Evolutionary conservation across 192 early-diverging fungal genomes (phyloP).

Genomic region (Powellomyces hirtus): DNA sequence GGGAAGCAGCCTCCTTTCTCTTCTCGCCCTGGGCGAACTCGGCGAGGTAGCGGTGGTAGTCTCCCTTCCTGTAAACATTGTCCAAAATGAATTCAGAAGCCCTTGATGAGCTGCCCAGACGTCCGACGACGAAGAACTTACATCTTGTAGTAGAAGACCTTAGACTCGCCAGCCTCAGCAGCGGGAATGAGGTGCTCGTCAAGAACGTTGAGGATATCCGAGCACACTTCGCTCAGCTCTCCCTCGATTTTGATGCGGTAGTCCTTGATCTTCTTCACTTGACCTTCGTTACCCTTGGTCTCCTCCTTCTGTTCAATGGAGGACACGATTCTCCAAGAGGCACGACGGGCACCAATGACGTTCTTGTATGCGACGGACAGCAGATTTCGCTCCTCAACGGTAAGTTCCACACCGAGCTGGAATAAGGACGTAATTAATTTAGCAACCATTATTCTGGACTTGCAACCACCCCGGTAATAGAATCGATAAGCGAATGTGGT

Average conservation of each 20-base stretch:
- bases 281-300: conserved; percentile 83
- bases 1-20: conserved; percentile 76
- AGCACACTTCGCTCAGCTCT: conserved; percentile 93
- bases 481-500: conserved; percentile 8
- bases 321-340: conserved; percentile 98
- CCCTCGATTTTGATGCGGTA: conserved; percentile 94
- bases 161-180: conserved; percentile 93
- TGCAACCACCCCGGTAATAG: neutral
- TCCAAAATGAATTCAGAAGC: neutral
- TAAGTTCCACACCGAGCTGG: conserved; percentile 87
- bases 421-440: conserved; percentile 54
- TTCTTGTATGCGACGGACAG: conserved; percentile 99
- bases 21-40: conserved; percentile 90
- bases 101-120: neutral
- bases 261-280: conserved; percentile 90
- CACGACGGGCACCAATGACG: conserved; percentile 98
- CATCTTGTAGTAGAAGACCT: conserved; percentile 99
- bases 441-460: neutral
- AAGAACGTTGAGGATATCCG: conserved; percentile 90
- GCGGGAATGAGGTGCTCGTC: conserved; percentile 86
- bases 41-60: conserved; percentile 99
- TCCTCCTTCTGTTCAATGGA: conserved; percentile 99
- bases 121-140: conserved; percentile 32
- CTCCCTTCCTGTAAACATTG: conserved; percentile 77
- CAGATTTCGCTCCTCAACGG: conserved; percentile 98